A percentile compares a stretch with the other conserved stretches of the same genome.
Conservation (phyloP, 2,329 filamentous ascomycete genomes). For the Colletotrichum phormii region DNA sequence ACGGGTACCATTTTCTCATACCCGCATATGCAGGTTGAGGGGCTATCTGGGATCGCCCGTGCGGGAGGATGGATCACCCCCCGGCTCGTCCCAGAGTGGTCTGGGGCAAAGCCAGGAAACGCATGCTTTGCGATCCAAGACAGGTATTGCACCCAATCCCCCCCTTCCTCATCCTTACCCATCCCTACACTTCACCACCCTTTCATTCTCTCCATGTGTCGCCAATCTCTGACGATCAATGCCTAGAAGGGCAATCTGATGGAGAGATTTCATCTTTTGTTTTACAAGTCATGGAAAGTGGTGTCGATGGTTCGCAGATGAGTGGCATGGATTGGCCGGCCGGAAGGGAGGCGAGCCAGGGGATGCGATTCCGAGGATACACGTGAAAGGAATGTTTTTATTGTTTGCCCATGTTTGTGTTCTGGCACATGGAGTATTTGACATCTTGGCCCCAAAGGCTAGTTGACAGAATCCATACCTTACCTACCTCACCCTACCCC, state of each 20-base stretch:
- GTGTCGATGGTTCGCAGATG: conserved; percentile 4
- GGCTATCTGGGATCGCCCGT: conserved; percentile 28
- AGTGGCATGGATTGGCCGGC: background rate
- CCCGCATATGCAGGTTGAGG: conserved; percentile 26
- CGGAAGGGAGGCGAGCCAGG: background rate
- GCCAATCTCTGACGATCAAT: conserved; percentile 16
- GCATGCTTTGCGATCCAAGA: conserved; percentile 26
- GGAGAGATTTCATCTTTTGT: conserved; percentile 27
- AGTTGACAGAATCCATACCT: background rate
- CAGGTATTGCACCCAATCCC: conserved; percentile 1
- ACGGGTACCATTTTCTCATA: conserved; percentile 9
- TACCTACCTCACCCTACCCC: too few species aligned
- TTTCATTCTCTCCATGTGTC: background rate
- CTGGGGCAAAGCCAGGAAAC: conserved; percentile 31
- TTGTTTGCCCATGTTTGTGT: background rate
- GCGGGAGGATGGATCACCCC: conserved; percentile 6
- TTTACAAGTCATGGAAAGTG: background rate
- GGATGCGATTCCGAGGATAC: conserved; percentile 4
- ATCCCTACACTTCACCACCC: background rate
- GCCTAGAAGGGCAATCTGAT: conserved; percentile 13
- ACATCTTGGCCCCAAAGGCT: conserved; percentile 4
- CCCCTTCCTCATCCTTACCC: background rate
- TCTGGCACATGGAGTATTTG: conserved; percentile 6
- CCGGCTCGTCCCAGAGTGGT: conserved; percentile 8
- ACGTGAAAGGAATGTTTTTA: conserved; percentile 1